These are phyloP conservation scores for Gossypium sturtianum DNA, from an alignment of 345 rosid species.

Conservation along the genomic window DNA sequence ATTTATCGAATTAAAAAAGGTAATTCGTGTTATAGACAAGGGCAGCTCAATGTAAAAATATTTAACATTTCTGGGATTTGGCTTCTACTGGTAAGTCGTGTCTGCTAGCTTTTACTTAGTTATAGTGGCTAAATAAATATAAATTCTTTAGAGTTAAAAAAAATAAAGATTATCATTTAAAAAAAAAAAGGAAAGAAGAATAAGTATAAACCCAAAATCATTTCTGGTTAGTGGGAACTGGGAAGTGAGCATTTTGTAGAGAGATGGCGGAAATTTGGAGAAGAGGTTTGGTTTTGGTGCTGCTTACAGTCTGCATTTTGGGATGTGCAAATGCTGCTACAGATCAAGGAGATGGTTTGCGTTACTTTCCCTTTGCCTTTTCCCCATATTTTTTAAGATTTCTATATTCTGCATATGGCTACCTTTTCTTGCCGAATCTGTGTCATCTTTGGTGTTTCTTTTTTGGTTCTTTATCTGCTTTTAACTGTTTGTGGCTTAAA, in stretches of 20 bases:
- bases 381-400: neutral
- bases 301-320: slow-evolving; percentile 55
- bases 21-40: slow-evolving; percentile 3
- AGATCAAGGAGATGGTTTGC: slow-evolving; percentile 59
- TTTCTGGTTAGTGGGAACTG: slow-evolving; percentile 16
- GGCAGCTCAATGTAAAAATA: neutral
- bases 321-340: slow-evolving; percentile 50
- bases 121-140: slow-evolving; percentile 25
- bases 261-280: slow-evolving; percentile 42
- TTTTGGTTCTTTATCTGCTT: neutral
- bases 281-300: slow-evolving; percentile 32
- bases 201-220: slow-evolving; percentile 1
- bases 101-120: slow-evolving; percentile 53
- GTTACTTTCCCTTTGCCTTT: neutral
- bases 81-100: slow-evolving; percentile 82
- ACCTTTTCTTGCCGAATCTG: slow-evolving; percentile 6
- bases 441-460: neutral
- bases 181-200: neutral
- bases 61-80: slow-evolving; percentile 38
- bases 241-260: neutral
- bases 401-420: neutral
- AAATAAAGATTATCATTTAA: neutral
- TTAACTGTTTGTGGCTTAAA: slow-evolving; percentile 3
- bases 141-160: neutral
- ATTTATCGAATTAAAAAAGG: too few species aligned